phyloP scores from a whole-genome alignment of 2,329 filamentous ascomycete genomes.

The Coleophoma cylindrospora region DNA sequence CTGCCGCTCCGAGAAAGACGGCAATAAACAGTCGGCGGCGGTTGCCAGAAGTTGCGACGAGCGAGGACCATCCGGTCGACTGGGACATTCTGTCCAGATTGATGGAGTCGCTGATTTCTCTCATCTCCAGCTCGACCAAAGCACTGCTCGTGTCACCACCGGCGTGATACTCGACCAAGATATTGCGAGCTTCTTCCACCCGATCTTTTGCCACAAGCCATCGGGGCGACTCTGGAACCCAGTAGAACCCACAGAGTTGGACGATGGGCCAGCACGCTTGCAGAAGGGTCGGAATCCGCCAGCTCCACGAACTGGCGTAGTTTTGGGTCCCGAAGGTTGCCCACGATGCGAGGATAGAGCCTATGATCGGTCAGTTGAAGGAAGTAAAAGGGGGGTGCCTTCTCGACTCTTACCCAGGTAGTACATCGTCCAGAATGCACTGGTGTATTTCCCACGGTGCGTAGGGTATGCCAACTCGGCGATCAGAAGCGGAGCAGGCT shows the following conservation, averaged over 20 bases:
- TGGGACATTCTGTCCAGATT: conserved; percentile 11
- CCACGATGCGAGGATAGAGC: conserved; percentile 33
- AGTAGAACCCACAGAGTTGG: conserved; percentile 6
- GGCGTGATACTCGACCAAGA: conserved; percentile 47
- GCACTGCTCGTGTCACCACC: conserved; percentile 31
- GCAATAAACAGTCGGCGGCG: conserved; percentile 26
- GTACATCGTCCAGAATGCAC: conserved; percentile 5
- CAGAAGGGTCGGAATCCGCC: conserved; percentile 12
- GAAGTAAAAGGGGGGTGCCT: not conserved
- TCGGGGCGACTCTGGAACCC: conserved; percentile 50
- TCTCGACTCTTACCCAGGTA: not conserved
- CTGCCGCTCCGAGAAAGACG: conserved; percentile 23
- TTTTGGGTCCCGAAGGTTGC: conserved; percentile 28
- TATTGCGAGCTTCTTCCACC: conserved; percentile 42
- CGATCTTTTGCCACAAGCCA: conserved; percentile 43
- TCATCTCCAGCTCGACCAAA: conserved; percentile 17
- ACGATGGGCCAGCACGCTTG: conserved; percentile 46
- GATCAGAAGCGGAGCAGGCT: conserved; percentile 7
- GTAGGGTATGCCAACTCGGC: conserved; percentile 11
- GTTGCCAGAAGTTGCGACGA: conserved; percentile 22
- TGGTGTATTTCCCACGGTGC: conserved; percentile 10
- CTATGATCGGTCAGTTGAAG: conserved; percentile 20
- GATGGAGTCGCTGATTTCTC: conserved; percentile 19
- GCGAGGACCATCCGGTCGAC: conserved; percentile 11
- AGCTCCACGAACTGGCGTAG: conserved; percentile 32